Percentiles rank a stretch among this genome's conserved stretches.
These are phyloP conservation scores for Arthrinium phaeospermum DNA, from an alignment of 2,329 filamentous ascomycete genomes.

Conservation along the genomic window DNA sequence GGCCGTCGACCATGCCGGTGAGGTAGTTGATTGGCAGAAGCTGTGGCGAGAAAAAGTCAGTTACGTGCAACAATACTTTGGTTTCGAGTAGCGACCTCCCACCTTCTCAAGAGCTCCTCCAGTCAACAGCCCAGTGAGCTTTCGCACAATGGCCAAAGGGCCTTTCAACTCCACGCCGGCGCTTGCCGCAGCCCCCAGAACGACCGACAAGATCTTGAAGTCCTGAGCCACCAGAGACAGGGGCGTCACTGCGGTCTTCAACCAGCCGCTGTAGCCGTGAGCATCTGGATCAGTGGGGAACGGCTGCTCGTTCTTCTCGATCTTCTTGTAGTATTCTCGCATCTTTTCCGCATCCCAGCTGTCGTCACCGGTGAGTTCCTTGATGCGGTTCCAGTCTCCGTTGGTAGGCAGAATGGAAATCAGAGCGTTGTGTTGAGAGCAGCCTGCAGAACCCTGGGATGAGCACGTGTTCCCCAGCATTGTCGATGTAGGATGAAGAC, in stretches of 20 bases:
- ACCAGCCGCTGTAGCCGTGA: conserved; percentile 63
- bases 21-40: conserved; percentile 33
- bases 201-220: conserved; percentile 50
- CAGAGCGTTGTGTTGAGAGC: conserved; percentile 65
- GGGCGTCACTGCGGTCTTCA: conserved; percentile 53
- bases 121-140: conserved; percentile 38
- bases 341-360: conserved; percentile 65
- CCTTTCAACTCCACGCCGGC: conserved; percentile 37
- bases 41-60: background rate
- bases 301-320: conserved; percentile 63
- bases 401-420: conserved; percentile 64
- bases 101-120: conserved; percentile 29
- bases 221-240: conserved; percentile 52
- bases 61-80: background rate
- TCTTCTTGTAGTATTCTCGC: conserved; percentile 61
- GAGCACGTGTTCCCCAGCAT: background rate
- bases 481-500: conserved; percentile 38
- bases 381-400: conserved; percentile 65
- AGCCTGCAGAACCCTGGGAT: conserved; percentile 37
- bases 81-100: background rate
- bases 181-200: conserved; percentile 52
- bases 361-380: conserved; percentile 61
- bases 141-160: conserved; percentile 37
- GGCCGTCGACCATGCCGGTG: conserved; percentile 46
- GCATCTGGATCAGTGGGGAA: conserved; percentile 45